Evolutionary conservation across 495 filamentous ascomycete species (phyloP).

Genomic region (Penicillium dipodomyicola): DNA sequence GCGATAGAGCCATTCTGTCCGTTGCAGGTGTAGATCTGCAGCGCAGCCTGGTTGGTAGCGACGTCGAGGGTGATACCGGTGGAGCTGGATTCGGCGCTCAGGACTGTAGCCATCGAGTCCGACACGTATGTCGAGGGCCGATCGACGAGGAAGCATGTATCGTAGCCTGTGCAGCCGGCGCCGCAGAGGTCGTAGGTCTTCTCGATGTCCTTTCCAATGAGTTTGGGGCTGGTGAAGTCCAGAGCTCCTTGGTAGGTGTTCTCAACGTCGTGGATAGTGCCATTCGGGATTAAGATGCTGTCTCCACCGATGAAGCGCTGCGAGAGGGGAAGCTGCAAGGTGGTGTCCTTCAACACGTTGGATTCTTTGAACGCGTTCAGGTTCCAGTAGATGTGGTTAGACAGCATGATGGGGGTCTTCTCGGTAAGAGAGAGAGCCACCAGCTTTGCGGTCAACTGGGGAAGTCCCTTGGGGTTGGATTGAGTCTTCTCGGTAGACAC

Average conservation of each 20-base stretch:
- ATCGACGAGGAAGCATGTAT: slow-evolving; percentile 70
- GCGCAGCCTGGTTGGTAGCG: slow-evolving; percentile 69
- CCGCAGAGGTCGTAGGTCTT: slow-evolving; percentile 65
- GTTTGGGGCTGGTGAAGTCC: slow-evolving; percentile 76
- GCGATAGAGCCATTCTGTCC: slow-evolving; percentile 64
- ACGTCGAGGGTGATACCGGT: slow-evolving; percentile 72
- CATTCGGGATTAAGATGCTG: slow-evolving; percentile 74
- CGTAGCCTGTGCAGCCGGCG: slow-evolving; percentile 71
- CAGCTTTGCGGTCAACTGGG: slow-evolving; percentile 47
- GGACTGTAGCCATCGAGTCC: slow-evolving; percentile 59
- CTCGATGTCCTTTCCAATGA: slow-evolving; percentile 65
- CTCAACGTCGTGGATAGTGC: slow-evolving; percentile 62
- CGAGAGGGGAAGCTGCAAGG: slow-evolving; percentile 68
- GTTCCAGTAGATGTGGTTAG: slow-evolving; percentile 87
- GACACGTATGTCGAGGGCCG: slow-evolving; percentile 60
- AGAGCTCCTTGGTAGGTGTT: slow-evolving; percentile 60
- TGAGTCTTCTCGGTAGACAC: slow-evolving; percentile 39
- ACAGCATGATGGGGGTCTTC: slow-evolving; percentile 78
- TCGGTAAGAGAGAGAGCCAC: slow-evolving; percentile 72
- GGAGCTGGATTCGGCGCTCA: slow-evolving; percentile 52
- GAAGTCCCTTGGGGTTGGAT: slow-evolving; percentile 42
- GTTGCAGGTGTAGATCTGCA: slow-evolving; percentile 77
- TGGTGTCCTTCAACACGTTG: slow-evolving; percentile 67
- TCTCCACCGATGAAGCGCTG: slow-evolving; percentile 70
- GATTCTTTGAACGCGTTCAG: slow-evolving; percentile 73